phyloP scores from a whole-genome alignment of 2,329 filamentous ascomycete species.

The Neopestalotiopsis sp. region DNA sequence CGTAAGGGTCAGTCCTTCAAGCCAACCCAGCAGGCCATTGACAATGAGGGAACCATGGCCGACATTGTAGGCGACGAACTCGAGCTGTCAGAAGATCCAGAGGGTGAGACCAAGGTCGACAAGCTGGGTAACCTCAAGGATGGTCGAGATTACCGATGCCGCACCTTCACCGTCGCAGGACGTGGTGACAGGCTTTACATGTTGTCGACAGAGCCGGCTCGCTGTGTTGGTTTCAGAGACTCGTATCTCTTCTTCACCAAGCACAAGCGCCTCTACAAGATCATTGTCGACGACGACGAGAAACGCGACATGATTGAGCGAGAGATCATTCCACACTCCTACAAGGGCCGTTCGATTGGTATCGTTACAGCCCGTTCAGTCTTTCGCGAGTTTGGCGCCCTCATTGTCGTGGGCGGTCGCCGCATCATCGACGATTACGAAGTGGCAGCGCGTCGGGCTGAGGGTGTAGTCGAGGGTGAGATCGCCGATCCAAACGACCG shows the following conservation, averaged over 20 bases:
- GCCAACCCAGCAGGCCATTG: constrained; percentile 84
- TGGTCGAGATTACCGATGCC: constrained; percentile 90
- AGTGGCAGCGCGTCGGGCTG: constrained; percentile 73
- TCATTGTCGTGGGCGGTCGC: constrained; percentile 90
- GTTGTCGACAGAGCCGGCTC: constrained; percentile 95
- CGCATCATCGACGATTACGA: constrained; percentile 90
- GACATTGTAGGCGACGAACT: constrained; percentile 93
- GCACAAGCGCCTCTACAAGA: constrained; percentile 94
- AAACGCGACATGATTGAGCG: constrained; percentile 96
- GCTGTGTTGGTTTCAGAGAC: constrained; percentile 95
- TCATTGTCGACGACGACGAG: constrained; percentile 96
- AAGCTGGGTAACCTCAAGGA: constrained; percentile 82
- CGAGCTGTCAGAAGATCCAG: constrained; percentile 81
- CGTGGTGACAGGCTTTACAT: constrained; percentile 91
- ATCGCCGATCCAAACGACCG: constrained; percentile 88
- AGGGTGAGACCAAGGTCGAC: constrained; percentile 93
- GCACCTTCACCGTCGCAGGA: constrained; percentile 89
- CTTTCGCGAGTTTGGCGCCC: constrained; percentile 93
- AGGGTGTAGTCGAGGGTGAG: constrained; percentile 85
- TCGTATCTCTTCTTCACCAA: constrained; percentile 99
- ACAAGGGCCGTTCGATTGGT: constrained; percentile 97
- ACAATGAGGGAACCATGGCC: constrained; percentile 91
- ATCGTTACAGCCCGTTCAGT: constrained; percentile 96
- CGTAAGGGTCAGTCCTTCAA: constrained; percentile 72
- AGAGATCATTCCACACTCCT: constrained; percentile 94